Conservation (phyloP, 2,329 filamentous ascomycete genomes). For the Aspergillus nomiae region DNA sequence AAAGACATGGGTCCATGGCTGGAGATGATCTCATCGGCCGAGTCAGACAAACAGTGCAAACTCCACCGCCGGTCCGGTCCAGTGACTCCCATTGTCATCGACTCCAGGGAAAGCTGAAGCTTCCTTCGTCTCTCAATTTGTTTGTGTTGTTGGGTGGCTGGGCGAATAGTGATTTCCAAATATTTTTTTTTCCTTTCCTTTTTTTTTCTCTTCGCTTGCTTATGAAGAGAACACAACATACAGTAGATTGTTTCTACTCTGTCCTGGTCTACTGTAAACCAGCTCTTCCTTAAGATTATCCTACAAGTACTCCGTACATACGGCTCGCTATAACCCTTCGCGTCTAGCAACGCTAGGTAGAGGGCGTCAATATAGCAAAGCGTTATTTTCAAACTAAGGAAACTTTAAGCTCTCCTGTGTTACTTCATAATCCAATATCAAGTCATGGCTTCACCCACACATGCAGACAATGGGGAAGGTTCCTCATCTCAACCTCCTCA, state of each 20-base stretch:
- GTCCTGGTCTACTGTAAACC: background rate
- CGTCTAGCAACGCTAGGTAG: background rate
- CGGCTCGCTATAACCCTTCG: background rate
- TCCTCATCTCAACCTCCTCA: constrained; percentile 35
- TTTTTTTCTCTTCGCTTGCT: background rate
- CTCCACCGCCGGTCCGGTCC: constrained; percentile 16
- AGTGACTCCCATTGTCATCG: constrained; percentile 3
- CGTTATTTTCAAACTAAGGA: background rate
- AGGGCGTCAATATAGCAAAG: background rate
- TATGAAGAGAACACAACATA: background rate
- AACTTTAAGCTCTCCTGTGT: background rate
- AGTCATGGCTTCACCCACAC: constrained; percentile 24
- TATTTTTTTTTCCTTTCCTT: background rate
- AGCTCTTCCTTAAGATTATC: background rate
- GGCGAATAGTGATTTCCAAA: background rate
- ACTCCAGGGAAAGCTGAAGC: background rate
- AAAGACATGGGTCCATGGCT: constrained; percentile 2
- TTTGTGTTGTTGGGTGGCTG: background rate
- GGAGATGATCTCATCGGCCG: constrained; percentile 25
- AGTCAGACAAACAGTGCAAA: constrained; percentile 37
- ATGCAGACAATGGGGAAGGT: constrained; percentile 41
- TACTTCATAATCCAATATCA: constrained; percentile 1
- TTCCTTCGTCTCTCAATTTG: background rate
- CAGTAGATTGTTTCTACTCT: background rate
- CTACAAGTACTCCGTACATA: background rate